Evolutionary conservation across 768 basidiomycete genomes (phyloP), one percentile per base, ranked within the genome.

Genomic region (Saitozyma podzolica): DNA sequence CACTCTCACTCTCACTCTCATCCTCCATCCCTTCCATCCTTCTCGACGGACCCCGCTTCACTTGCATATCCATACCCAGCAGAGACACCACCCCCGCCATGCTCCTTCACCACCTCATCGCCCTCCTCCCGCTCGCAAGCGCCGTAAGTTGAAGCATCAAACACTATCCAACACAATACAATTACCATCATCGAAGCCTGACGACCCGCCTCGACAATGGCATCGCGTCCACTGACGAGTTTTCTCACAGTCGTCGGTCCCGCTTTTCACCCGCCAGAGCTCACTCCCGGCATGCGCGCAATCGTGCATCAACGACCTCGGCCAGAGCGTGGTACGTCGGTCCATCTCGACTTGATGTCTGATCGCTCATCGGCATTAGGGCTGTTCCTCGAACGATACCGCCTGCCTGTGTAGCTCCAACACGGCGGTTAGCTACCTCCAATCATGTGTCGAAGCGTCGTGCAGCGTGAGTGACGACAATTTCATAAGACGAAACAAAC

Each of bases 361-460:
- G 40, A 10, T 8, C 43, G 59, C 53, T 61, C 42, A 61, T 42
- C 14, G 4, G 19, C 13, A 29, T 29, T 29, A 29, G 61, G 61
- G 61, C 6, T 62, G 61, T 40, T 53, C 51, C 8, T 6, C 11
- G n/a, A 56, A 54, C 49, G 54, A 62, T 48, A 56, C 61, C 6
- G 48, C 61, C 10, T 62, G 61, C 40, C 42, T 62, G 41, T 62
- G 61, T 39, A 50, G n/a, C 6, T 50, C 45, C 8, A 47, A 40
- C 16, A 16, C 52, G 3, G 50, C 61, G 40, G 61, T 54, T 2
- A 48, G 51, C n/a, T 62, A 55, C 40, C 49, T 62, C 13, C 45
- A 54, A 39, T 55, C 54, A 16, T 62, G 61, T 50, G 11, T 62
- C 20, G 16, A 43, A n/a, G 61, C 52, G 9, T 56, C 61, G 39